phyloP scores from a whole-genome alignment of 495 filamentous ascomycete species.

The Niebla homalea region DNA sequence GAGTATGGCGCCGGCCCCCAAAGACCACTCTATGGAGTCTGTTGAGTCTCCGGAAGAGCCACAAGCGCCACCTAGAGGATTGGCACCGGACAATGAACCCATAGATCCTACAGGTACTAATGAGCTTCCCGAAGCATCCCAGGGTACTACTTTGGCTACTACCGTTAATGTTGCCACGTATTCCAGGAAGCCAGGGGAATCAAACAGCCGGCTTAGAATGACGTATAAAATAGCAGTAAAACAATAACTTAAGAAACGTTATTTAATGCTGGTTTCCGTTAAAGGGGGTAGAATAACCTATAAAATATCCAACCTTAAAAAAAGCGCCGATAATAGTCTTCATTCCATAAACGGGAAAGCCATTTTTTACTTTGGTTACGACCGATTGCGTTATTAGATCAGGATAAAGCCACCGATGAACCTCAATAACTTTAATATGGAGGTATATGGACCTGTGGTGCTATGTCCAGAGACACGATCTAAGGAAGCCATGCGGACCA shows the following conservation, averaged over 20 bases:
- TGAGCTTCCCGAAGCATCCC: neutral
- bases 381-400: neutral
- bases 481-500: too few species aligned
- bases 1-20: conserved; percentile 1
- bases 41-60: neutral
- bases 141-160: neutral
- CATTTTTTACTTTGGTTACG: neutral
- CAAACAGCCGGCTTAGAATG: conserved; percentile 7
- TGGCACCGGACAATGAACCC: too few species aligned
- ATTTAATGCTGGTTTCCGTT: too few species aligned
- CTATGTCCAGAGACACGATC: neutral
- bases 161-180: neutral
- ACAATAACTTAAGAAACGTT: conserved; percentile 8
- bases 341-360: conserved; percentile 1
- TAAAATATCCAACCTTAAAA: neutral
- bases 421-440: too few species aligned
- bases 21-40: neutral
- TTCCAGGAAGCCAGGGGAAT: too few species aligned
- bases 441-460: neutral
- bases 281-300: neutral
- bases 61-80: neutral
- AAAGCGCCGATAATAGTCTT: conserved; percentile 1
- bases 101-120: neutral
- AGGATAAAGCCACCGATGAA: too few species aligned
- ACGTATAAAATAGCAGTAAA: conserved; percentile 3